A percentile compares a stretch with the other conserved stretches of the same genome.
Conservation (phyloP, 352 stramenopile species). For the Phytopythium sindhum region DNA sequence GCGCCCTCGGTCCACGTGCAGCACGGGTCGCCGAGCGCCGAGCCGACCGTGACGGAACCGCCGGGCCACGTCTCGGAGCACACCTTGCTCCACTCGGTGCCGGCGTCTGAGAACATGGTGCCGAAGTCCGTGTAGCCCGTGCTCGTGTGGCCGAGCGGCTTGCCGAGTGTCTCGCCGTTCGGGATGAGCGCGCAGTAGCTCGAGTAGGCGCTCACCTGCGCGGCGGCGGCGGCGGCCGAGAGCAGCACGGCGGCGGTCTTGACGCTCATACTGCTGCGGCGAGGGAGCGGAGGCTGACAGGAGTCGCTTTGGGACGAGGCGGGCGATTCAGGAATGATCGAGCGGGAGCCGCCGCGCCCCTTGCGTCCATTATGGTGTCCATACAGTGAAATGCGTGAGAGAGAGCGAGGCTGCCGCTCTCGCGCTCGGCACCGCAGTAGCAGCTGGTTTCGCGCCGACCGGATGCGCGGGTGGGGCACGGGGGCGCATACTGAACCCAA, state of each 20-base stretch:
- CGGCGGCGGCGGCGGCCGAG: background rate
- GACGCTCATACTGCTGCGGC: background rate
- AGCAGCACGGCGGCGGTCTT: background rate
- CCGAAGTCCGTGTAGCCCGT: constrained; percentile 34
- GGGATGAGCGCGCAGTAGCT: constrained; percentile 35
- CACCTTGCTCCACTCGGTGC: constrained; percentile 27
- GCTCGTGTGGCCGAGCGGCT: constrained; percentile 32
- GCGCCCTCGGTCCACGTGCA: constrained; percentile 33
- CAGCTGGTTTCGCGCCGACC: constrained; percentile 4
- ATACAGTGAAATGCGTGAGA: background rate
- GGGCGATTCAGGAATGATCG: background rate
- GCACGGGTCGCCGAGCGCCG: constrained; percentile 24
- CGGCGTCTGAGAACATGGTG: constrained; percentile 23
- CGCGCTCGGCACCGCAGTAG: background rate
- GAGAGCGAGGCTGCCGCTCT: background rate
- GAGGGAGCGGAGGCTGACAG: too few species aligned
- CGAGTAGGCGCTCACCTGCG: constrained; percentile 4
- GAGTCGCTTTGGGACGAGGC: background rate
- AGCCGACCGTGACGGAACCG: constrained; percentile 30
- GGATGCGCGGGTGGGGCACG: background rate
- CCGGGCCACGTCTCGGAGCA: constrained; percentile 35
- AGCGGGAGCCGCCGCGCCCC: background rate
- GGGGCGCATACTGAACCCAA: background rate
- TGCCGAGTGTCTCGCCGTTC: constrained; percentile 33
- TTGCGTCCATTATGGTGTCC: background rate